Percentiles rank a stretch among this genome's conserved stretches.
These are phyloP conservation scores for Gossypium longicalyx DNA, from an alignment of 345 rosid species.

Conservation along the genomic window DNA sequence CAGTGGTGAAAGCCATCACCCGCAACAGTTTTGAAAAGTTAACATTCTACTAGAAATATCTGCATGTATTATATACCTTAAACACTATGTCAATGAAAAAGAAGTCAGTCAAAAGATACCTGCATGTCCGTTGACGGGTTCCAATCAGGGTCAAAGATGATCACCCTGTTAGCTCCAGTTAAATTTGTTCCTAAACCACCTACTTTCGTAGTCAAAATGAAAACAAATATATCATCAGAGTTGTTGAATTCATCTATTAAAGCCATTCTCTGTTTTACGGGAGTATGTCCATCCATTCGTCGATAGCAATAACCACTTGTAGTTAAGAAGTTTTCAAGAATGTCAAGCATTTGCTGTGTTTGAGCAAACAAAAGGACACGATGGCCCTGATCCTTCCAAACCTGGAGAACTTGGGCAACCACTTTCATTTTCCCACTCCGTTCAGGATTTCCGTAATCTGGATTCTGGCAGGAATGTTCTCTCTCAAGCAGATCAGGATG, in stretches of 20 bases:
- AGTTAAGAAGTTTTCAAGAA: constrained; percentile 72
- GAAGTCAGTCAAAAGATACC: constrained; percentile 34
- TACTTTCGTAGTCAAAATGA: constrained; percentile 88
- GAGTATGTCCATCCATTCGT: constrained; percentile 95
- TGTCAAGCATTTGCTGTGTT: constrained; percentile 98
- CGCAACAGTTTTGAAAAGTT: neutral
- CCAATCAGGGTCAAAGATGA: constrained; percentile 99
- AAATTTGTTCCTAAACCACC: constrained; percentile 97
- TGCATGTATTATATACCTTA: neutral
- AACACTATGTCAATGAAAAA: constrained; percentile 9
- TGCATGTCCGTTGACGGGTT: constrained; percentile 97
- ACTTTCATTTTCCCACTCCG: constrained; percentile 97
- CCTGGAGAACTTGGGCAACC: constrained; percentile 75
- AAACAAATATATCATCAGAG: constrained; percentile 65
- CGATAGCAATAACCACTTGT: constrained; percentile 64
- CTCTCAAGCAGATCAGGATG: constrained; percentile 98
- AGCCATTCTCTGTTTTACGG: constrained; percentile 91
- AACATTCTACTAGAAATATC: neutral
- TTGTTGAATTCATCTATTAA: constrained; percentile 88
- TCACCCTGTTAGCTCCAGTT: constrained; percentile 92
- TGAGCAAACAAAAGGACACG: constrained; percentile 89
- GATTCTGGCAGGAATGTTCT: constrained; percentile 65
- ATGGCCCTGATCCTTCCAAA: constrained; percentile 88
- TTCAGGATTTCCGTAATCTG: constrained; percentile 89
- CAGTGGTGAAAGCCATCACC: constrained; percentile 14